Evolutionary conservation across 148 eudicot genomes (phyloP).

Genomic region (Silene uniflora): DNA sequence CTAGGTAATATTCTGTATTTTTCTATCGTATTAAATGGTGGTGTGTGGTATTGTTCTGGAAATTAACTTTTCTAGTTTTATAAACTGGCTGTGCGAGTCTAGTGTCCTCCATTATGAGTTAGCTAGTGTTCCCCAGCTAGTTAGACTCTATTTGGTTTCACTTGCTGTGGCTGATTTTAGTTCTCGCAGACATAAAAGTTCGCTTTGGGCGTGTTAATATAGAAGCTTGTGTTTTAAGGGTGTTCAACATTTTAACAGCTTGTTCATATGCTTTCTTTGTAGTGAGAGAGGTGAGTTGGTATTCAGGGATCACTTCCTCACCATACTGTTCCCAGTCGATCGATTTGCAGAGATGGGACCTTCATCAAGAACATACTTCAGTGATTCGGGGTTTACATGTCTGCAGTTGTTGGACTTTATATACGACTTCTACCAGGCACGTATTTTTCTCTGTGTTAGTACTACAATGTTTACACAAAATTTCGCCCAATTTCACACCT

Average conservation of each 20-base stretch:
- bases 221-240: neutral
- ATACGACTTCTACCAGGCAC: constrained; percentile 82
- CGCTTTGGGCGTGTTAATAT: neutral
- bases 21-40: no score
- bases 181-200: neutral
- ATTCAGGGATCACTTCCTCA: constrained; percentile 65
- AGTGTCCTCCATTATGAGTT: neutral
- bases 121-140: neutral
- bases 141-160: neutral
- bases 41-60: neutral
- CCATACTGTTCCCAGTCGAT: constrained; percentile 83
- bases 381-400: constrained; percentile 70
- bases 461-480: neutral
- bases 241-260: neutral
- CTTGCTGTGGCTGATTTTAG: neutral
- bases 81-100: neutral
- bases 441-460: constrained; percentile 8
- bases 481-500: neutral
- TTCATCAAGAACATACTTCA: constrained; percentile 70
- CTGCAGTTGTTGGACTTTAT: constrained; percentile 67
- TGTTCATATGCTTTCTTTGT: constrained; percentile 29
- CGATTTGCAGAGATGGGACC: constrained; percentile 93
- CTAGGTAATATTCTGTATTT: no score
- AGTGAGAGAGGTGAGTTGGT: constrained; percentile 74
- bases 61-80: neutral